Conservation (phyloP, 164 flowering plant species). For the Aristolochia californica region DNA sequence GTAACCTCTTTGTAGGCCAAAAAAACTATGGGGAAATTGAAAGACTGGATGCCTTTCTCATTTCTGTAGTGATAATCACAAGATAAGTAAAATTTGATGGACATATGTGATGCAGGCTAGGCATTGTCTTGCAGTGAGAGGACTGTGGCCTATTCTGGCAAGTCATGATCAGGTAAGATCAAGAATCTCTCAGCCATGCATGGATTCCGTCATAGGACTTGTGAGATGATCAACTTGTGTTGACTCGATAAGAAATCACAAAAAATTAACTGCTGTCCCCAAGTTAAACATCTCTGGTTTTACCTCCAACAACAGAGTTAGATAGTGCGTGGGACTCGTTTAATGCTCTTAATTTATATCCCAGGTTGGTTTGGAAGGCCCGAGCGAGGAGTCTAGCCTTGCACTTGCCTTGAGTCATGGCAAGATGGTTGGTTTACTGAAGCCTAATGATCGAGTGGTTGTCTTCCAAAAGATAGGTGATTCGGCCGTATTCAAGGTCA, state of each 20-base stretch:
- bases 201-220: neutral
- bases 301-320: too few relatives aligned
- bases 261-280: neutral
- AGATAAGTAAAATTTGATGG: too few relatives aligned
- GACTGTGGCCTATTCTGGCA: conserved; percentile 35
- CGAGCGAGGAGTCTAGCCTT: conserved; percentile 30
- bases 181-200: neutral
- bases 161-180: conserved; percentile 25
- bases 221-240: neutral
- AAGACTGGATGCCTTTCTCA: too few relatives aligned
- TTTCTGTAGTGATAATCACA: too few relatives aligned
- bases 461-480: conserved; percentile 41
- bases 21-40: too few relatives aligned
- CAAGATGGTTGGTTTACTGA: conserved; percentile 25
- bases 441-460: conserved; percentile 35
- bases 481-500: conserved; percentile 33
- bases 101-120: conserved; percentile 25
- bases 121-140: conserved; percentile 41
- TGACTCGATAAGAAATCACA: neutral
- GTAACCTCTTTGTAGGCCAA: conserved; percentile 5
- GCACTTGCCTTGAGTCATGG: conserved; percentile 26
- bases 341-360: neutral
- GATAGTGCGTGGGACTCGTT: neutral
- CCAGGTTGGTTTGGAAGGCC: conserved; percentile 23
- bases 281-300: neutral